A percentile compares a stretch with the other conserved stretches of the same genome.
phyloP scores from a whole-genome alignment of 2,329 filamentous ascomycete species.

The Chaetomiaceae sp. region DNA sequence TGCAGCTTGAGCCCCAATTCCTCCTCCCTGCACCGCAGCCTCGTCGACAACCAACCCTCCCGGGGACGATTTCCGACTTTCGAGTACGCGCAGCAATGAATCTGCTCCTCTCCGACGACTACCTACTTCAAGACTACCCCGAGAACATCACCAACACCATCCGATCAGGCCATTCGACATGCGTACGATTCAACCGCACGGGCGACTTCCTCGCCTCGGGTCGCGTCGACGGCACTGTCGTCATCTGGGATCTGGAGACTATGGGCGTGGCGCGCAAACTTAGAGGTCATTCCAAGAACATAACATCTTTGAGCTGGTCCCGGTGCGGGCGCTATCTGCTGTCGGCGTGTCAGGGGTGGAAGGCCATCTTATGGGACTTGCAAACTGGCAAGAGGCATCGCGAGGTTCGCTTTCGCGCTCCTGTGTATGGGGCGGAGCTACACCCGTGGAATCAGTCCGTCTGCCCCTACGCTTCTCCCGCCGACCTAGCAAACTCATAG shows the following conservation, averaged over 20 bases:
- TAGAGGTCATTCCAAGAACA: conserved; percentile 86
- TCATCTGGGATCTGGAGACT: conserved; percentile 96
- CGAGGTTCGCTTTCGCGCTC: conserved; percentile 85
- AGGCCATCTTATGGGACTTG: conserved; percentile 92
- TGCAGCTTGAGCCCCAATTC: conserved; percentile 11
- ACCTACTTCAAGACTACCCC: conserved; percentile 74
- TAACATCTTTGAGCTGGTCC: conserved; percentile 95
- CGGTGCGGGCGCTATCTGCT: conserved; percentile 85
- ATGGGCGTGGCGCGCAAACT: conserved; percentile 94
- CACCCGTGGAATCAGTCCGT: conserved; percentile 83
- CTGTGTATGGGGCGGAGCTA: conserved; percentile 92
- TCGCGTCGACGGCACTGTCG: conserved; percentile 87
- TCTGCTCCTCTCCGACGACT: conserved; percentile 57
- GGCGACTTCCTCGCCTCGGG: conserved; percentile 94
- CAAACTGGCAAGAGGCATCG: conserved; percentile 64
- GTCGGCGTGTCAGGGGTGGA: conserved; percentile 93
- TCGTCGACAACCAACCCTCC: conserved; percentile 1
- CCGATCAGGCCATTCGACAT: conserved; percentile 63
- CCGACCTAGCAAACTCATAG: conserved; percentile 15
- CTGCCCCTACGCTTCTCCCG: conserved; percentile 38
- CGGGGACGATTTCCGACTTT: background rate
- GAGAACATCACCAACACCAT: conserved; percentile 86
- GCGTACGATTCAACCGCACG: conserved; percentile 82
- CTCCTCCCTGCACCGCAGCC: background rate
- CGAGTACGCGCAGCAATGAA: conserved; percentile 45